These are phyloP conservation scores for Hortaea sp. DNA, from an alignment of 2,329 filamentous ascomycete species.

Conservation along the genomic window DNA sequence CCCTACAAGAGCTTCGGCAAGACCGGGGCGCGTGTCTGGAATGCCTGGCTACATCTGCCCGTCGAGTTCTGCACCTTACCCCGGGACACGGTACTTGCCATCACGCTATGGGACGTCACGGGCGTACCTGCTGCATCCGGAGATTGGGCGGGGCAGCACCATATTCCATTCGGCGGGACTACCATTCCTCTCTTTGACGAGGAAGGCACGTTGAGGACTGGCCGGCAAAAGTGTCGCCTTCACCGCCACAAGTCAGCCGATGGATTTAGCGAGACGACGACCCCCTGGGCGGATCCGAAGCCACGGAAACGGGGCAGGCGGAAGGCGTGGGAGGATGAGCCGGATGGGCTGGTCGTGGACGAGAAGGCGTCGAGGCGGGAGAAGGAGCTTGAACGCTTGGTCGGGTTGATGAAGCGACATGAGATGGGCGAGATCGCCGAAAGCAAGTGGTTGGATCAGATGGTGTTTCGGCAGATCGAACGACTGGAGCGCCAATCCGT, in stretches of 20 bases:
- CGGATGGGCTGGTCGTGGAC: conserved; percentile 48
- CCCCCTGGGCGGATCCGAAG: conserved; percentile 51
- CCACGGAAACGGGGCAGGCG: conserved; percentile 42
- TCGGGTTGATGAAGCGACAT: conserved; percentile 89
- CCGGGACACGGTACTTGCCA: conserved; percentile 70
- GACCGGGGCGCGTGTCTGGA: conserved; percentile 59
- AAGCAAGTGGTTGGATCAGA: conserved; percentile 89
- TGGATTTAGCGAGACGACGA: conserved; percentile 68
- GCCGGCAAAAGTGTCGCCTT: conserved; percentile 80
- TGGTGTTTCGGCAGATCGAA: conserved; percentile 85
- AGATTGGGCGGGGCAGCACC: conserved; percentile 54
- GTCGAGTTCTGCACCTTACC: conserved; percentile 76
- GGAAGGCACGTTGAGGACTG: conserved; percentile 84
- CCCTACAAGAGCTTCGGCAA: conserved; percentile 78
- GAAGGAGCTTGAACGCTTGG: conserved; percentile 79
- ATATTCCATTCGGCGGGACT: conserved; percentile 87
- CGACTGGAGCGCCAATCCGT: conserved; percentile 42
- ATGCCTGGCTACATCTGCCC: conserved; percentile 88
- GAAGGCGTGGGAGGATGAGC: conserved; percentile 34
- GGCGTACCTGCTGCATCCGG: conserved; percentile 63
- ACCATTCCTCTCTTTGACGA: conserved; percentile 86
- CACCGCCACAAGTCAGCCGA: conserved; percentile 77
- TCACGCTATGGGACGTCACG: conserved; percentile 92
- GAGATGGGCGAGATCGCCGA: conserved; percentile 94
- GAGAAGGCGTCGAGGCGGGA: conserved; percentile 25